phyloP scores from a whole-genome alignment of 2,329 filamentous ascomycete species.

The Diplodia seriata region DNA sequence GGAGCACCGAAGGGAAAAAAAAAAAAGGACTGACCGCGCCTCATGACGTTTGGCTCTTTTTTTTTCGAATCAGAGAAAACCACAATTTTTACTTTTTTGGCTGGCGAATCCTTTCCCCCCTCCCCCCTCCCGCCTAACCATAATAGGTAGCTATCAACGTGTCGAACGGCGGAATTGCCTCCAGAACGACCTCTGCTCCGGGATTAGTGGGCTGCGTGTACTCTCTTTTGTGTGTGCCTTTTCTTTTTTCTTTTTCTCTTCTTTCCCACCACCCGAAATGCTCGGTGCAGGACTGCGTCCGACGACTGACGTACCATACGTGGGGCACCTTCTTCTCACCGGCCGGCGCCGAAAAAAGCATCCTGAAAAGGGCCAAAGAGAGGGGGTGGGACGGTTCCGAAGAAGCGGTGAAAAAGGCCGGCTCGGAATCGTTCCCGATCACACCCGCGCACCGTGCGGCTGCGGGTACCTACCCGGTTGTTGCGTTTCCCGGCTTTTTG shows the following conservation, averaged over 20 bases:
- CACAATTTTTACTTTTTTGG: neutral
- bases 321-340: no score
- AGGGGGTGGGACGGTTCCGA: neutral
- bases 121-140: neutral
- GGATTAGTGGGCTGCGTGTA: no score
- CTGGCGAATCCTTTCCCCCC: no score
- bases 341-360: no score
- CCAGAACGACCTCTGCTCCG: no score
- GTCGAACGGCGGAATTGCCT: neutral
- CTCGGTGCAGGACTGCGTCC: no score
- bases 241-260: no score
- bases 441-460: neutral
- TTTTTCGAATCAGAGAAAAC: neutral
- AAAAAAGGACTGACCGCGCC: neutral
- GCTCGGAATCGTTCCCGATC: conserved; percentile 7
- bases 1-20: neutral
- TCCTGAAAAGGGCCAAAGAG: no score
- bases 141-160: neutral
- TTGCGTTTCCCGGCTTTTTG: neutral
- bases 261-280: no score
- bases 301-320: no score
- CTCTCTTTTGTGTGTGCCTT: no score
- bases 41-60: neutral
- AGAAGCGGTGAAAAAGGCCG: conserved; percentile 24
- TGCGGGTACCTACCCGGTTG: no score